These are phyloP conservation scores for Aspergillus bertholletiae DNA, from an alignment of 495 filamentous ascomycete species.

Conservation along the genomic window DNA sequence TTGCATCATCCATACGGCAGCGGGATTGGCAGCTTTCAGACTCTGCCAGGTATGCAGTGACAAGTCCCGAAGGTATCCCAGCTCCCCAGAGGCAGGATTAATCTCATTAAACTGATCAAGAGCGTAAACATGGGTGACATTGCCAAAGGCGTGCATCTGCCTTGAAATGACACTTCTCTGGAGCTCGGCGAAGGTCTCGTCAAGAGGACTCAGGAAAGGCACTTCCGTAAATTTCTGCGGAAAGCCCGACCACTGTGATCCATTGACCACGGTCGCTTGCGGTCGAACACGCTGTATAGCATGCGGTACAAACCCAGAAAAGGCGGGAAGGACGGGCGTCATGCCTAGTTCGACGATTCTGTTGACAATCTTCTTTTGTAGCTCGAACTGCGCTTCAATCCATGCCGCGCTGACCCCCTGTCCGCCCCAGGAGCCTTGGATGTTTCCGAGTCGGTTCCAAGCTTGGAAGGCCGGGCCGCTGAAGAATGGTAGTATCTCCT, in stretches of 20 bases:
- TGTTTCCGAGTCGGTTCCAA: too few relatives aligned
- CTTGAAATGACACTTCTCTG: background rate
- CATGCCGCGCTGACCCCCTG: too few relatives aligned
- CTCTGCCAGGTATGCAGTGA: background rate
- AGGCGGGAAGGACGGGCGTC: background rate
- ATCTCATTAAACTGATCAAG: background rate
- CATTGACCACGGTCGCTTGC: background rate
- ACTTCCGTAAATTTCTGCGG: background rate
- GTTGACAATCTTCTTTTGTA: background rate
- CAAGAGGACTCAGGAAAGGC: background rate
- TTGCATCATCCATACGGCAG: background rate
- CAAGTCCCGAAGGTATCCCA: background rate
- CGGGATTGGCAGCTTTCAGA: background rate
- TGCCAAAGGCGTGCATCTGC: background rate
- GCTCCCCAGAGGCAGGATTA: background rate
- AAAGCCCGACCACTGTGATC: background rate
- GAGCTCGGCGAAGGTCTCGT: background rate
- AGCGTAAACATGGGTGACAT: background rate
- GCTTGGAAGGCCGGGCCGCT: too few relatives aligned
- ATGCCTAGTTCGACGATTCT: background rate
- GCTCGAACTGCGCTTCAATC: too few relatives aligned
- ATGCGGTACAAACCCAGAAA: background rate
- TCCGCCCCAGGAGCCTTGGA: too few relatives aligned
- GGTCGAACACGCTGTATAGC: background rate
- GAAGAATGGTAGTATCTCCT: too few relatives aligned